A percentile compares a stretch with the other conserved stretches of the same genome.
Evolutionary conservation across 1,284 basidiomycete species (phyloP).

Genomic region (Moesziomyces antarcticus): DNA sequence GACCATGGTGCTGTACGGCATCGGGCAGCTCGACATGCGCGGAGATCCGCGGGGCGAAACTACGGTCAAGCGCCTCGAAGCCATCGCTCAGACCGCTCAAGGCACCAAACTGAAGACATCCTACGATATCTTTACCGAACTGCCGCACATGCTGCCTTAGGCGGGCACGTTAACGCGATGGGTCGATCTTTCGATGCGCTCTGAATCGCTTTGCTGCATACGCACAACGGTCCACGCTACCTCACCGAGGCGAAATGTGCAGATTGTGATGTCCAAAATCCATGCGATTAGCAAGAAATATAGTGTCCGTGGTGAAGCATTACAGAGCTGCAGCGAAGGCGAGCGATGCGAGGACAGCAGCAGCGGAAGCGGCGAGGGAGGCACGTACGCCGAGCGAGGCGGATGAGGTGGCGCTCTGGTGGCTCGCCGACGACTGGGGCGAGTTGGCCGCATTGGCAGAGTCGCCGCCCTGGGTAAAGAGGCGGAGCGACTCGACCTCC

Average conservation of each 20-base stretch:
- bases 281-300: neutral
- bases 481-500: conserved; percentile 49
- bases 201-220: no score
- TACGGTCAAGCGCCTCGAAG: neutral
- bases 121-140: no score
- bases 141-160: no score
- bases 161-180: no score
- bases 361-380: conserved; percentile 2
- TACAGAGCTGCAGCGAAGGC: conserved; percentile 24
- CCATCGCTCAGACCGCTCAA: no score
- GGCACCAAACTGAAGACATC: no score
- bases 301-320: no score
- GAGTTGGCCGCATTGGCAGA: conserved; percentile 44
- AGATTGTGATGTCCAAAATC: neutral
- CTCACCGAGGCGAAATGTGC: no score
- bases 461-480: conserved; percentile 53
- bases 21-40: conserved; percentile 6
- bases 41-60: neutral
- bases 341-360: conserved; percentile 7
- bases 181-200: no score
- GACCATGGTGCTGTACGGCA: conserved; percentile 20
- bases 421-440: conserved; percentile 9
- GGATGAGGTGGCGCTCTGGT: conserved; percentile 8
- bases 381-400: neutral
- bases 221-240: no score